A percentile compares a stretch with the other conserved stretches of the same genome.
phyloP scores from a whole-genome alignment of 139 green algal species.

The Chlamydomonas sphaeroides region DNA sequence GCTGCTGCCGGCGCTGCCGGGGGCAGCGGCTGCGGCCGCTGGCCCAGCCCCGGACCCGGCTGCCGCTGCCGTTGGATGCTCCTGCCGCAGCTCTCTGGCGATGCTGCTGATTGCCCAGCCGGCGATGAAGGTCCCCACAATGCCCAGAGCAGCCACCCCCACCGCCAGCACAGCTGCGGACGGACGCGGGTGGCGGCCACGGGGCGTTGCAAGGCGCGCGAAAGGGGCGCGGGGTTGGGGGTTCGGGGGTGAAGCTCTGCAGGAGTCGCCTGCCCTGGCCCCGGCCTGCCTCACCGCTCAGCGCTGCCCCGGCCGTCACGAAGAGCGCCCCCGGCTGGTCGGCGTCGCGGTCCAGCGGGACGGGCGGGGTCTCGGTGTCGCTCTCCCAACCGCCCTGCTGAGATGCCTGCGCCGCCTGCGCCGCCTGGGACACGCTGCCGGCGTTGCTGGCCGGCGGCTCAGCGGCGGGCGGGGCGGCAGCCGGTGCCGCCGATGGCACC shows the following conservation, averaged over 20 bases:
- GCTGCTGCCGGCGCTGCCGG: too few species aligned
- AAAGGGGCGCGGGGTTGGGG: background rate
- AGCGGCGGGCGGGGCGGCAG: too few species aligned
- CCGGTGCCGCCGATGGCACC: too few species aligned
- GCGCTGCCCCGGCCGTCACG: background rate
- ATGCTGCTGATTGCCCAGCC: constrained; percentile 25
- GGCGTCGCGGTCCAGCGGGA: constrained; percentile 4
- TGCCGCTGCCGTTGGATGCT: background rate
- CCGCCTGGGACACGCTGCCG: too few species aligned
- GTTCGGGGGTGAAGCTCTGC: background rate
- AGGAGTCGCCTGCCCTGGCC: too few species aligned
- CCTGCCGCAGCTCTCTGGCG: background rate
- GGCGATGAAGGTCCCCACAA: constrained; percentile 36
- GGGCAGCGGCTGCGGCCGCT: background rate
- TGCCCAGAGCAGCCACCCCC: constrained; percentile 24
- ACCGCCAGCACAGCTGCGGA: constrained; percentile 35
- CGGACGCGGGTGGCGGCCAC: background rate
- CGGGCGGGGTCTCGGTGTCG: background rate
- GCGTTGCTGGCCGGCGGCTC: too few species aligned
- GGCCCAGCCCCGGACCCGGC: too few species aligned
- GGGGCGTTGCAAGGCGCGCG: too few species aligned
- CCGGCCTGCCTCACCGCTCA: background rate
- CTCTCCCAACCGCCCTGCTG: constrained; percentile 13
- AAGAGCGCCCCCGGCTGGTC: background rate
- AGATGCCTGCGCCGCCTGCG: too few species aligned